Conservation (phyloP, 1,284 basidiomycete genomes). For the Trichosporon asahii region DNA sequence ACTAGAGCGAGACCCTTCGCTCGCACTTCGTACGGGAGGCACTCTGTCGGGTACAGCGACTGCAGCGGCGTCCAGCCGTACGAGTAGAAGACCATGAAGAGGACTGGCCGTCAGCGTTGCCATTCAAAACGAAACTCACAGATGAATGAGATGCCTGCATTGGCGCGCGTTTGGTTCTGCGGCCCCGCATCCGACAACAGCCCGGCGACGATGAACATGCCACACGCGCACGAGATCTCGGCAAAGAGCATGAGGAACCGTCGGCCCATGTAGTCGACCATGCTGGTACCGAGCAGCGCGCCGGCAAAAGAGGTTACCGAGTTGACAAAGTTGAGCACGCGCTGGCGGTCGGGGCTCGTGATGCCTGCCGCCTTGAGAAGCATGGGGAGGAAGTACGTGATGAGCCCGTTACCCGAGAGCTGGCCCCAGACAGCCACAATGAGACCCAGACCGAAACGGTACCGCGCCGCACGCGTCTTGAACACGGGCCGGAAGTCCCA, state of each 20-base stretch:
- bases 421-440: conserved; percentile 43
- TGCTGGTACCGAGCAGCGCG: conserved; percentile 30
- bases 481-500: conserved; percentile 61
- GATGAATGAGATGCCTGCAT: conserved; percentile 39
- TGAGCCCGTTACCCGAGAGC: conserved; percentile 37
- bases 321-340: conserved; percentile 38
- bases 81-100: conserved; percentile 39
- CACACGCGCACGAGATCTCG: conserved; percentile 22
- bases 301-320: conserved; percentile 31
- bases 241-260: conserved; percentile 35
- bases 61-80: conserved; percentile 62
- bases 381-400: conserved; percentile 50
- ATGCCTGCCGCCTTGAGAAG: conserved; percentile 35
- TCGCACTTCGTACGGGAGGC: conserved; percentile 56
- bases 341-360: conserved; percentile 28
- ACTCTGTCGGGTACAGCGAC: conserved; percentile 59
- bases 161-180: conserved; percentile 27
- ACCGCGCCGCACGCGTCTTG: conserved; percentile 54
- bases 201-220: conserved; percentile 37
- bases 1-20: conserved; percentile 55
- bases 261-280: conserved; percentile 34
- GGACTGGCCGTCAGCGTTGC: conserved; percentile 7
- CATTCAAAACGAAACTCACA: conserved; percentile 10
- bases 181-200: conserved; percentile 29
- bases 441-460: conserved; percentile 57